These are phyloP conservation scores for Wickerhamomyces tratensis DNA, from an alignment of 805 yeast genomes.

Conservation along the genomic window DNA sequence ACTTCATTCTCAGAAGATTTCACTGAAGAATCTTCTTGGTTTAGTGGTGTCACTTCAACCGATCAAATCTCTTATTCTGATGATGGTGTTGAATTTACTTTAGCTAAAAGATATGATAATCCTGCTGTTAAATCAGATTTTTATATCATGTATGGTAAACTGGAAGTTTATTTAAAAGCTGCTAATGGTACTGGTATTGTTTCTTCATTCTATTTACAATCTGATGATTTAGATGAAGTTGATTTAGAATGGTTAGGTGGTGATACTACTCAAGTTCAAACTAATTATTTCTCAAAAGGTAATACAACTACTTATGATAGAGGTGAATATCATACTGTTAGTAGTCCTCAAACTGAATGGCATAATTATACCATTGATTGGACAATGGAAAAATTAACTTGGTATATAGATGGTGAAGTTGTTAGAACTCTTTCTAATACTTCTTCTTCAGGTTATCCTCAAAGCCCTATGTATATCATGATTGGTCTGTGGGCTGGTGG, in stretches of 20 bases:
- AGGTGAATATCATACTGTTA: slow-evolving; percentile 59
- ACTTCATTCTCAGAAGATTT: slow-evolving; percentile 45
- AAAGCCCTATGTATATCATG: slow-evolving; percentile 72
- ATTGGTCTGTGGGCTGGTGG: slow-evolving; percentile 83
- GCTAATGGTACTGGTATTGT: slow-evolving; percentile 75
- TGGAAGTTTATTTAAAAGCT: slow-evolving; percentile 62
- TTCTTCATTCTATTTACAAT: slow-evolving; percentile 71
- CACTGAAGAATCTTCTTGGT: slow-evolving; percentile 32
- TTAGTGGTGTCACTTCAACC: slow-evolving; percentile 32
- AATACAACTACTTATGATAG: slow-evolving; percentile 68
- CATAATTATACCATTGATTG: slow-evolving; percentile 84
- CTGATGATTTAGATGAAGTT: slow-evolving; percentile 83
- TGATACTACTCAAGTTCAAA: slow-evolving; percentile 63
- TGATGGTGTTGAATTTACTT: slow-evolving; percentile 54
- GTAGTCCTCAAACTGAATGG: slow-evolving; percentile 44
- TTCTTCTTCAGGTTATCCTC: slow-evolving; percentile 71
- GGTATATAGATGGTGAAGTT: slow-evolving; percentile 63
- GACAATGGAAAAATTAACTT: slow-evolving; percentile 54
- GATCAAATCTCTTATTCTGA: slow-evolving; percentile 33
- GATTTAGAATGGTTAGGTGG: slow-evolving; percentile 86
- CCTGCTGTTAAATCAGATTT: slow-evolving; percentile 72
- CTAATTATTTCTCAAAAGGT: slow-evolving; percentile 79
- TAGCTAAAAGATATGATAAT: slow-evolving; percentile 59
- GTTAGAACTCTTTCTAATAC: slow-evolving; percentile 53
- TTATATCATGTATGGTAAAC: slow-evolving; percentile 83